Conservation (phyloP, 176 grass and related monocot genomes). For the Cenchrus americanus region DNA sequence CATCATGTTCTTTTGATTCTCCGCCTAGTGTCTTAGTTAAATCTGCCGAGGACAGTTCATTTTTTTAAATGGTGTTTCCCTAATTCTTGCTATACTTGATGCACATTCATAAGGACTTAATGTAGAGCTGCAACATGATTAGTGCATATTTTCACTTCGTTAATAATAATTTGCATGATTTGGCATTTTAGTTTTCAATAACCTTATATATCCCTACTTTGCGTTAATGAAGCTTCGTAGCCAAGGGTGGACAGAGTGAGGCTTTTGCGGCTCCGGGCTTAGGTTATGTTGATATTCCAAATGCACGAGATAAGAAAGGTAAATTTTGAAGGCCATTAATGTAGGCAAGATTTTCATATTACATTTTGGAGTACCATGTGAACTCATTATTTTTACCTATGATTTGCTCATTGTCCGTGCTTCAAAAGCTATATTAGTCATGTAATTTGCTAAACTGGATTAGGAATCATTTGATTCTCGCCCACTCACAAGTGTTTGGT, state of each 20-base stretch:
- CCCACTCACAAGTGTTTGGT: too few species aligned
- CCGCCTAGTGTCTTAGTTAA: not conserved
- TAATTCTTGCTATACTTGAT: not conserved
- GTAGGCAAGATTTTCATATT: not conserved
- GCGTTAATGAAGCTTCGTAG: conserved; percentile 55
- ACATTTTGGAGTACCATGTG: too few species aligned
- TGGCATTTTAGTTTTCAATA: conserved; percentile 4
- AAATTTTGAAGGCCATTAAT: conserved; percentile 16
- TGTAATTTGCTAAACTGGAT: too few species aligned
- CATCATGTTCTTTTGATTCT: not conserved
- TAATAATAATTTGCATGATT: conserved; percentile 26
- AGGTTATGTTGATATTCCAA: conserved; percentile 79
- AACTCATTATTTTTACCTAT: too few species aligned
- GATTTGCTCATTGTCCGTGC: too few species aligned
- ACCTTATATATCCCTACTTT: not conserved
- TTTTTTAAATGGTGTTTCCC: not conserved
- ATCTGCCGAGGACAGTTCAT: not conserved
- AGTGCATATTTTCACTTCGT: conserved; percentile 12
- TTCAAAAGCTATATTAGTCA: too few species aligned
- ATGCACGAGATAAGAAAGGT: conserved; percentile 95
- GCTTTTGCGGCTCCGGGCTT: conserved; percentile 52
- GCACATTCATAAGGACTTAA: not conserved
- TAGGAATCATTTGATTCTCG: too few species aligned
- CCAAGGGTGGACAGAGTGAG: conserved; percentile 58
- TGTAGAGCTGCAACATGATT: not conserved